A percentile compares a stretch with the other conserved stretches of the same genome.
phyloP scores from a whole-genome alignment of 1,284 basidiomycete genomes.

The Ustilago sp. region DNA sequence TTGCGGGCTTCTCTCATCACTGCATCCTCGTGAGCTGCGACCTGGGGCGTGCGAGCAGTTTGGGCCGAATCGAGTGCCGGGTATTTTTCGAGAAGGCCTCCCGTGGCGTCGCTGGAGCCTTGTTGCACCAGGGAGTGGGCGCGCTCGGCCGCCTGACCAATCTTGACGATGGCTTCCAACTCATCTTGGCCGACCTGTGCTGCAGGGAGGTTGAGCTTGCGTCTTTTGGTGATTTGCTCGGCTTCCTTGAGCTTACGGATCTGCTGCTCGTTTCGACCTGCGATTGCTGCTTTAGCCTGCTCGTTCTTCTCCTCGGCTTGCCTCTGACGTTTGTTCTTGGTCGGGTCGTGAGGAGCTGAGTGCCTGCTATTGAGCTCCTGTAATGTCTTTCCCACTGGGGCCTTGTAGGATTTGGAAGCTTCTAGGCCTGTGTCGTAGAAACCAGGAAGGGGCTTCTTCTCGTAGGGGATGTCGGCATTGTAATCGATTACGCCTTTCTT shows the following conservation, averaged over 20 bases:
- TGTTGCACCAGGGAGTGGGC: slow-evolving; percentile 81
- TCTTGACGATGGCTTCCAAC: slow-evolving; percentile 98
- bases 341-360: slow-evolving; percentile 74
- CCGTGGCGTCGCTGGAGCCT: slow-evolving; percentile 80
- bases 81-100: slow-evolving; percentile 88
- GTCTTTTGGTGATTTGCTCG: slow-evolving; percentile 88
- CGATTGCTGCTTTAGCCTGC: slow-evolving; percentile 76
- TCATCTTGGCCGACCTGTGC: slow-evolving; percentile 97
- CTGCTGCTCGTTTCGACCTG: slow-evolving; percentile 82
- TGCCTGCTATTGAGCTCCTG: slow-evolving; percentile 74
- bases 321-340: slow-evolving; percentile 70
- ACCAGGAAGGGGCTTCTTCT: slow-evolving; percentile 92
- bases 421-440: slow-evolving; percentile 98
- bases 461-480: slow-evolving; percentile 98
- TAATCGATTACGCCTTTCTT: slow-evolving; percentile 99
- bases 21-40: slow-evolving; percentile 78
- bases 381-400: slow-evolving; percentile 91
- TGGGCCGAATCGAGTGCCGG: slow-evolving; percentile 86
- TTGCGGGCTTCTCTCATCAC: slow-evolving; percentile 94
- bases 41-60: slow-evolving; percentile 91
- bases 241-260: slow-evolving; percentile 97
- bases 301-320: slow-evolving; percentile 79
- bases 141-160: slow-evolving; percentile 90
- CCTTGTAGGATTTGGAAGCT: slow-evolving; percentile 84
- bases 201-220: slow-evolving; percentile 85